Conservation (phyloP, 495 filamentous ascomycete genomes). For the Massariosphaeria phaeospora region DNA sequence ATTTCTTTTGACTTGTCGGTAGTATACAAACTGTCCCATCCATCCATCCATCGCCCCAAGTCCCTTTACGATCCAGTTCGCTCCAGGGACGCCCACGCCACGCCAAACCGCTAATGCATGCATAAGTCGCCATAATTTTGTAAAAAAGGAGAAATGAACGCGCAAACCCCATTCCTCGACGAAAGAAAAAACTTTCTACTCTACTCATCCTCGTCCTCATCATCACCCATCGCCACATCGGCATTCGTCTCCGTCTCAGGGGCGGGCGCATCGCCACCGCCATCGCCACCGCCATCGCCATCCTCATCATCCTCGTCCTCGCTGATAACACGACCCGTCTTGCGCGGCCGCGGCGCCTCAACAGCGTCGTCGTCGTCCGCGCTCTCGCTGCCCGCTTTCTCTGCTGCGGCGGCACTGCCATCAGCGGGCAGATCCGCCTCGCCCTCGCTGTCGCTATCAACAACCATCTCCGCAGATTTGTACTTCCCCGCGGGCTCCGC, state of each 20-base stretch:
- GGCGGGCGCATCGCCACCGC: too few species aligned
- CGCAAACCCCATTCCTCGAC: too few species aligned
- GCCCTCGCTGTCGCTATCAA: conserved; percentile 36
- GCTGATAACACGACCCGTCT: conserved; percentile 36
- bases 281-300: conserved; percentile 12
- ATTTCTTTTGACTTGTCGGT: too few species aligned
- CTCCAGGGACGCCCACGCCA: too few species aligned
- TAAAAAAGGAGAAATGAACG: too few species aligned
- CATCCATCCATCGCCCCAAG: too few species aligned
- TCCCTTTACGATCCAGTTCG: too few species aligned
- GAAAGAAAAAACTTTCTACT: not conserved
- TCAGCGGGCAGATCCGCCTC: conserved; percentile 12
- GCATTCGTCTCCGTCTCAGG: not conserved
- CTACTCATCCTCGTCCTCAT: conserved; percentile 26
- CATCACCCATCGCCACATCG: conserved; percentile 4
- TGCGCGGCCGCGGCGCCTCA: conserved; percentile 28
- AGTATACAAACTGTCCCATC: too few species aligned
- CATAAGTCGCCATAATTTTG: conserved; percentile 1
- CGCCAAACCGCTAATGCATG: conserved; percentile 19
- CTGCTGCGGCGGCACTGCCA: not conserved
- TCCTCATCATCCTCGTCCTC: conserved; percentile 43
- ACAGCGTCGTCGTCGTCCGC: conserved; percentile 34
- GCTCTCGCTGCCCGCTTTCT: conserved; percentile 8
- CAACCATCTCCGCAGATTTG: conserved; percentile 40
- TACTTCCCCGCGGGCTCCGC: conserved; percentile 34